Evolutionary conservation across 2,329 filamentous ascomycete species (phyloP), one percentile per base, ranked within the genome.

Genomic region (Clonostachys byssicola): DNA sequence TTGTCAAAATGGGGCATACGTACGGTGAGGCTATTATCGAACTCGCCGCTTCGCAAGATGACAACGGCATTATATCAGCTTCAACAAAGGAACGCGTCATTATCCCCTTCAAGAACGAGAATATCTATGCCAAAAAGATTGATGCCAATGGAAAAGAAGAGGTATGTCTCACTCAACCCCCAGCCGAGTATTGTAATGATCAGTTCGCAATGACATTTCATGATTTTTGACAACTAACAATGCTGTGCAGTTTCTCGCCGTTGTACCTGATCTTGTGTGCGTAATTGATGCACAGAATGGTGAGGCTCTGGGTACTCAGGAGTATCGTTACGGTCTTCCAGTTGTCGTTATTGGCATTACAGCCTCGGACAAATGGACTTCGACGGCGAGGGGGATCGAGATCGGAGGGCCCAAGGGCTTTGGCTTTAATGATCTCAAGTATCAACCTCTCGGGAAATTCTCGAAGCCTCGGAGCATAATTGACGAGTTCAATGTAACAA

Each of bases 81-180:
- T 55, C 62, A 33, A 65, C 75, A 59, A 49, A 57, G 41, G 49
- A 51, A 33, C 49, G 40, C 43, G 64, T 86, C 58, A 83, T 79
- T 57, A 83, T 88, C 43, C 83, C 84, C 0, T 88, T 88, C 69
- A 87, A 87, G 65, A 88, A 88, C 60, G 84, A 89, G 58, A 88
- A 88, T 55, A 84, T 88, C 40, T 77, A 77, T 16, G 83, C 78
- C 1, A 52, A 58, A 2, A 63, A 61, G 1, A 60, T 60, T 2
- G 46, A 63, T 6, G 58, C 64, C 6, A 50, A 52, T 1, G 53
- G 57, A 2, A 36, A 38, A 16, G 48, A 64, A 18, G 55, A 67
- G 2, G 55, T 67, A 0, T 65, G 64, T 47, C 67, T 64, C 0
- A 64, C 68, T 0, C 23, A 30, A 30, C 23, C 8, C 10, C 9